These are phyloP conservation scores for Candida pini DNA, from an alignment of 805 yeast genomes.

Conservation along the genomic window DNA sequence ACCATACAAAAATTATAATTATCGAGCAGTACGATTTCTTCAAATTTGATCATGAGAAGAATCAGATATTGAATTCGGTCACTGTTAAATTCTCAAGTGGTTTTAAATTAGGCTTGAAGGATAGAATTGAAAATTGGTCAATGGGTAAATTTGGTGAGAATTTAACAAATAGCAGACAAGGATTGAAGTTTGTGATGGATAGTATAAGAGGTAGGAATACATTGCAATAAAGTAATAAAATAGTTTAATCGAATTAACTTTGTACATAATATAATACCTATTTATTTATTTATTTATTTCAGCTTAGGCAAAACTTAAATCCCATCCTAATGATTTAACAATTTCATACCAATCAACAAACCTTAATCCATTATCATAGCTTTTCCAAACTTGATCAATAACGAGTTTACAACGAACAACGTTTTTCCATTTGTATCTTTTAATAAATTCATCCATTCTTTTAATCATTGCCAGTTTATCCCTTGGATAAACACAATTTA, in stretches of 20 bases:
- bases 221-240: no score
- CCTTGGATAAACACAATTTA: slow-evolving; percentile 50
- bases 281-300: background rate
- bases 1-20: slow-evolving; percentile 70
- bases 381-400: slow-evolving; percentile 44
- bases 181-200: slow-evolving; percentile 75
- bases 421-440: slow-evolving; percentile 66
- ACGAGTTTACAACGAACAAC: slow-evolving; percentile 38
- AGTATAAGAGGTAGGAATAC: slow-evolving; percentile 23
- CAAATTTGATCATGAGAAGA: slow-evolving; percentile 22
- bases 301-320: slow-evolving; percentile 63
- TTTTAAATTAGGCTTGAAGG: slow-evolving; percentile 58
- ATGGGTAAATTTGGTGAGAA: slow-evolving; percentile 63
- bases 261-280: background rate
- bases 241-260: no score
- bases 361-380: slow-evolving; percentile 45
- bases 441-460: slow-evolving; percentile 50
- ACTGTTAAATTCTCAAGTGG: slow-evolving; percentile 67
- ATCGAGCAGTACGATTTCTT: slow-evolving; percentile 75
- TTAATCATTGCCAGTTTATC: slow-evolving; percentile 47
- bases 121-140: slow-evolving; percentile 80
- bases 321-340: slow-evolving; percentile 67
- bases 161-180: slow-evolving; percentile 58
- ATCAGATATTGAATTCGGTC: slow-evolving; percentile 40
- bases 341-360: slow-evolving; percentile 71